These are phyloP conservation scores for Moringa oleifera DNA, from an alignment of 345 rosid species.

Conservation along the genomic window DNA sequence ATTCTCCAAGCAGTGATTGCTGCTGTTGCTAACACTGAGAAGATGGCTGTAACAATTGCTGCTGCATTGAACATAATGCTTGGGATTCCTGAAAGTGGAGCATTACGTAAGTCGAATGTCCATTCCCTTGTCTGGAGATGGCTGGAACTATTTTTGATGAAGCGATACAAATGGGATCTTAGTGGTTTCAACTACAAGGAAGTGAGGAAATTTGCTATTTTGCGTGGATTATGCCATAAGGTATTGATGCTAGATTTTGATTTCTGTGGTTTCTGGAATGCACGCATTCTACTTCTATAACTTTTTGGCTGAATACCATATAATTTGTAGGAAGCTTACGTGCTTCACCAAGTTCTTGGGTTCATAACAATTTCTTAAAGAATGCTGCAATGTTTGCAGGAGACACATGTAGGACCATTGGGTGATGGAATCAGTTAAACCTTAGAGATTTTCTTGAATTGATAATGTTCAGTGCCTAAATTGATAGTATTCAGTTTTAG, in stretches of 20 bases:
- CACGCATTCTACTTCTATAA: not conserved
- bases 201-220: constrained; percentile 80
- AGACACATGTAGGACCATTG: not conserved
- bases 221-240: constrained; percentile 97
- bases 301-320: not conserved
- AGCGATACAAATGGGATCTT: constrained; percentile 89
- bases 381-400: not conserved
- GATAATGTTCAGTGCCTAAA: not conserved
- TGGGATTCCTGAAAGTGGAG: constrained; percentile 60
- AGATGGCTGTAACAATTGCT: constrained; percentile 66
- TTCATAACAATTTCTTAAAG: not conserved
- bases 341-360: not conserved
- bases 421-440: too few species aligned
- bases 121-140: constrained; percentile 83
- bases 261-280: constrained; percentile 10
- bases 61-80: constrained; percentile 92
- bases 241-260: constrained; percentile 28
- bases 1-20: constrained; percentile 87
- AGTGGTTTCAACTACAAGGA: constrained; percentile 74
- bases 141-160: constrained; percentile 80
- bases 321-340: not conserved
- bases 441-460: not conserved
- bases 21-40: constrained; percentile 48
- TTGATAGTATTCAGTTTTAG: not conserved
- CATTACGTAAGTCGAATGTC: constrained; percentile 39